Evolutionary conservation across 2,329 filamentous ascomycete species (phyloP).

Genomic region (Fusarium citri): DNA sequence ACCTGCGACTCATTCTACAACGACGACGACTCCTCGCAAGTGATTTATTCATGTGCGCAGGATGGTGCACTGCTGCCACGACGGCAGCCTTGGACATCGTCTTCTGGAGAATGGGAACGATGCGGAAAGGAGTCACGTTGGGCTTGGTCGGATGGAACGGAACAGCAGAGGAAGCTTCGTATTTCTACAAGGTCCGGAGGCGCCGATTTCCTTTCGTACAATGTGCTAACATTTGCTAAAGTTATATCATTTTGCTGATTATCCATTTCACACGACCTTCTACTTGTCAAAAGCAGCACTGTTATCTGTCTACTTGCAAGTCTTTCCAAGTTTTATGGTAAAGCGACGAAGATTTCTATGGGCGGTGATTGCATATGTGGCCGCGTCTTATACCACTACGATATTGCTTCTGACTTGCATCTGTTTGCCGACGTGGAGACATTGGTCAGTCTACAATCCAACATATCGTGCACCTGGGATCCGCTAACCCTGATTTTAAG

Average conservation of each 20-base stretch:
- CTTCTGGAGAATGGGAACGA: neutral
- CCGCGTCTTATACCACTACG: neutral
- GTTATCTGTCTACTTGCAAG: constrained; percentile 15
- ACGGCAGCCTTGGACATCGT: neutral
- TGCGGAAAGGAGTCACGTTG: neutral
- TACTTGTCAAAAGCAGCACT: constrained; percentile 27
- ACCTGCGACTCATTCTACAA: constrained; percentile 11
- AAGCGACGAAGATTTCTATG: constrained; percentile 25
- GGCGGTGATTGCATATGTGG: constrained; percentile 8
- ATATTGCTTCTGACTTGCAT: neutral
- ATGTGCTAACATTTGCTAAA: neutral
- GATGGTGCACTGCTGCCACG: neutral
- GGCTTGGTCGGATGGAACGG: neutral
- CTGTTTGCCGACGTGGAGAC: constrained; percentile 12
- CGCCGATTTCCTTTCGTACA: rapidly evolving
- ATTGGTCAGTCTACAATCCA: constrained; percentile 1
- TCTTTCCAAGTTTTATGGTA: constrained; percentile 24
- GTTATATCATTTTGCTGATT: neutral
- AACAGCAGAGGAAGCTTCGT: neutral
- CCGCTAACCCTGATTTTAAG: neutral
- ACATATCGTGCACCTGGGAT: rapidly evolving
- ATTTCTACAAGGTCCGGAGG: constrained; percentile 3
- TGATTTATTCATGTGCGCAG: constrained; percentile 21
- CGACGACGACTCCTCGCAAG: constrained; percentile 9
- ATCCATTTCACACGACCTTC: neutral